Percentiles rank a stretch among this genome's conserved stretches.
These are phyloP conservation scores for Ichthyophthirius multifiliis DNA, from an alignment of 169 alveolate genomes.

Conservation along the genomic window DNA sequence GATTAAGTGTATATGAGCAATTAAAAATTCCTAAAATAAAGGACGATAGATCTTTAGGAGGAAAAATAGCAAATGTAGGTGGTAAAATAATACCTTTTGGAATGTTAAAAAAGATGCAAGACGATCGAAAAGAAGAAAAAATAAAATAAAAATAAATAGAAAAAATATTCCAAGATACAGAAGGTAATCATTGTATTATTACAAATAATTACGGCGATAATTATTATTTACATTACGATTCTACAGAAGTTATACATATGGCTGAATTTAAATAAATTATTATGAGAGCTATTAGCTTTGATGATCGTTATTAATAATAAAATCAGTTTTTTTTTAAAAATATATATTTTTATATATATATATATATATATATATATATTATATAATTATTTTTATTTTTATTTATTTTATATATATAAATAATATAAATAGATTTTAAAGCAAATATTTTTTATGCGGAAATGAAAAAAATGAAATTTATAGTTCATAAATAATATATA, in stretches of 20 bases:
- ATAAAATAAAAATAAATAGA: neutral
- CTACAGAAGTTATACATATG: neutral
- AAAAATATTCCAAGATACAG: neutral
- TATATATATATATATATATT: neutral
- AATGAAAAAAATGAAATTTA: neutral
- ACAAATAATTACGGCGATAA: neutral
- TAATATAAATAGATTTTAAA: neutral
- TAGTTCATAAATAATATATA: neutral
- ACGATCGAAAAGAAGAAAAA: neutral
- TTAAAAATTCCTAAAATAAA: neutral
- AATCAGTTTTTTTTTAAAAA: too few species aligned
- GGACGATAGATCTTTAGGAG: neutral
- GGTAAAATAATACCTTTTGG: neutral
- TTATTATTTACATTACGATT: neutral
- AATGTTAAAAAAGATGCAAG: neutral
- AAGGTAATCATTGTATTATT: neutral
- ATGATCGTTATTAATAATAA: too few species aligned
- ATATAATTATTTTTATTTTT: neutral
- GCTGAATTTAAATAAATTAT: neutral
- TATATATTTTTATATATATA: too few species aligned
- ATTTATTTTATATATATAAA: neutral
- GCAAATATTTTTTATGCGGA: neutral
- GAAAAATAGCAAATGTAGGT: slow-evolving; percentile 1
- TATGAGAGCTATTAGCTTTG: neutral
- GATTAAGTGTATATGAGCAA: neutral